phyloP scores from a whole-genome alignment of 805 yeast species.

The Wickerhamomyces subpelliculosus region DNA sequence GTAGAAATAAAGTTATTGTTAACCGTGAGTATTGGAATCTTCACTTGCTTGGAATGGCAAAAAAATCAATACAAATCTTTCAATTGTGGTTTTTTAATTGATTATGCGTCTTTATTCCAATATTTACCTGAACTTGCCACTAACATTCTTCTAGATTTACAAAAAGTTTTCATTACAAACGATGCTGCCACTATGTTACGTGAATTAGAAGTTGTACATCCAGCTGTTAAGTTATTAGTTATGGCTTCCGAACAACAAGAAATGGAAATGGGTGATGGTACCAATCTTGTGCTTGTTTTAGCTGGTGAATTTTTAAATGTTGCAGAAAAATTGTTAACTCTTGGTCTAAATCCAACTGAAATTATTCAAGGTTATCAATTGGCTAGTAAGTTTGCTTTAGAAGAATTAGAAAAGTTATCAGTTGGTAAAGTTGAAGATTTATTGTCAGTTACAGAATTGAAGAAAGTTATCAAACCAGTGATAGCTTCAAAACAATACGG shows the following conservation, averaged over 20 bases:
- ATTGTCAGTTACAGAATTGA: constrained; percentile 44
- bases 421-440: constrained; percentile 58
- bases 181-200: constrained; percentile 98
- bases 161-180: constrained; percentile 82
- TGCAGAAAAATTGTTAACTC: constrained; percentile 75
- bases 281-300: constrained; percentile 82
- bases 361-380: constrained; percentile 87
- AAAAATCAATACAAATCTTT: background rate
- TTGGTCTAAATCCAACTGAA: constrained; percentile 89
- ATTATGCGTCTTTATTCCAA: background rate
- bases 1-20: constrained; percentile 92
- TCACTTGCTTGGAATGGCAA: background rate
- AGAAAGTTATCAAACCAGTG: constrained; percentile 77
- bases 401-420: constrained; percentile 58
- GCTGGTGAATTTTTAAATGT: constrained; percentile 89
- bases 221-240: constrained; percentile 91
- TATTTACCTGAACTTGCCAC: background rate
- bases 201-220: constrained; percentile 92
- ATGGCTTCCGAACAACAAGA: constrained; percentile 98
- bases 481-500: constrained; percentile 94
- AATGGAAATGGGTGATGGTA: constrained; percentile 94
- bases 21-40: constrained; percentile 34
- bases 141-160: constrained; percentile 37
- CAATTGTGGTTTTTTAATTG: too few species aligned
- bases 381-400: constrained; percentile 72